These are phyloP conservation scores for Galeopsis tetrahit DNA, from an alignment of 257 asterid species.

Conservation along the genomic window DNA sequence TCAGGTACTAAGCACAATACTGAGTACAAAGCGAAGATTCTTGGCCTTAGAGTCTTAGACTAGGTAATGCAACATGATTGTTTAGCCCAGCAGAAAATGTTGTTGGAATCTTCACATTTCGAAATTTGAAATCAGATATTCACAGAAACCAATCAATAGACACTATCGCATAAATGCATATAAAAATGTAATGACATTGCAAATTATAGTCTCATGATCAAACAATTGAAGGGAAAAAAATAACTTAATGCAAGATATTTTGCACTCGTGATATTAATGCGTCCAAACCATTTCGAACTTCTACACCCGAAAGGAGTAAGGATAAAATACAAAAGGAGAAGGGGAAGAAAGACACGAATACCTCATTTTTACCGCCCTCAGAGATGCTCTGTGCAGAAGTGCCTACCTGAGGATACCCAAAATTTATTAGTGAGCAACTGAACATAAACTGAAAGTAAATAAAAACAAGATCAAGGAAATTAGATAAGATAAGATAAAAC, in stretches of 20 bases:
- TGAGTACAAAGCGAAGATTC: not conserved
- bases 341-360: conserved; percentile 23
- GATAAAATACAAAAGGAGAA: not conserved
- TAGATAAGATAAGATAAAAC: conserved; percentile 12
- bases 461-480: conserved; percentile 19
- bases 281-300: not conserved
- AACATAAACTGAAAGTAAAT: not conserved
- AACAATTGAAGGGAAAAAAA: not conserved
- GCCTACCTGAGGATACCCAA: conserved; percentile 45
- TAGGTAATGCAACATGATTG: not conserved
- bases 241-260: not conserved
- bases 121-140: not conserved
- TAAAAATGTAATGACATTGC: not conserved
- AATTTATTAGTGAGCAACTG: conserved; percentile 16
- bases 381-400: conserved; percentile 42
- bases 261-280: not conserved
- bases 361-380: conserved; percentile 47
- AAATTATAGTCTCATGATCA: not conserved
- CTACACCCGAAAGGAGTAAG: not conserved
- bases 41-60: not conserved
- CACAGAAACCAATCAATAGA: conserved; percentile 3
- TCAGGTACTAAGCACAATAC: not conserved
- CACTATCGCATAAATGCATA: not conserved
- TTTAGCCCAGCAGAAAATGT: conserved; percentile 4
- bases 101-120: not conserved